A percentile compares a stretch with the other conserved stretches of the same genome.
Evolutionary conservation across 768 basidiomycete species (phyloP).

Genomic region (Leccinum incarnatum): DNA sequence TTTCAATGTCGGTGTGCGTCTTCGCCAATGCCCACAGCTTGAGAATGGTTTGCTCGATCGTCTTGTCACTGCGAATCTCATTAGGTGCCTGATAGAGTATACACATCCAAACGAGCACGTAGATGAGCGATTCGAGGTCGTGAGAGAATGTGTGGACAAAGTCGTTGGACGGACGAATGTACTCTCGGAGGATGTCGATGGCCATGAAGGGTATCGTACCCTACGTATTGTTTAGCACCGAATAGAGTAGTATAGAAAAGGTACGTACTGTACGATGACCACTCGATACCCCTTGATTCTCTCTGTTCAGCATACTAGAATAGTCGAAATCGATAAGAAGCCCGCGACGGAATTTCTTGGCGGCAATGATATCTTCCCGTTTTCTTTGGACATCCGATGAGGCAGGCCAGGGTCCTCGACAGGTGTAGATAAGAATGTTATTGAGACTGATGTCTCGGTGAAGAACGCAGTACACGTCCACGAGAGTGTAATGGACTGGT

Average conservation of each 20-base stretch:
- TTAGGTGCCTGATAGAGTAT: neutral
- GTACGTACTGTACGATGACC: neutral
- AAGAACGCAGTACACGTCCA: neutral
- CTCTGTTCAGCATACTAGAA: neutral
- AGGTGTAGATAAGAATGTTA: neutral
- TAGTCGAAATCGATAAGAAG: neutral
- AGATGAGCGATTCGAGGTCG: neutral
- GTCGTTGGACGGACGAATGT: neutral
- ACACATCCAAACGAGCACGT: neutral
- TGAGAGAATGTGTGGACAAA: neutral
- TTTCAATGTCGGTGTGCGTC: neutral
- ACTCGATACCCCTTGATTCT: neutral
- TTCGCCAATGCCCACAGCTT: neutral
- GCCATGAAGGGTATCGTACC: neutral
- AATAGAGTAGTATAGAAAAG: neutral
- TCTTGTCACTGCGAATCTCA: neutral
- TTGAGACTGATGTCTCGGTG: neutral
- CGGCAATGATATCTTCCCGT: neutral
- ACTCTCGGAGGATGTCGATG: neutral
- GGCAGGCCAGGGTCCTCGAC: neutral
- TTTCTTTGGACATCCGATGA: neutral
- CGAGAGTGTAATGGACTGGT: neutral
- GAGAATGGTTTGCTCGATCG: neutral
- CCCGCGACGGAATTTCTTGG: neutral
- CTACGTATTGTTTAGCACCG: neutral